Evolutionary conservation across 2,329 filamentous ascomycete species (phyloP), one percentile per base, ranked within the genome.

Genomic region (Saccharata proteae): DNA sequence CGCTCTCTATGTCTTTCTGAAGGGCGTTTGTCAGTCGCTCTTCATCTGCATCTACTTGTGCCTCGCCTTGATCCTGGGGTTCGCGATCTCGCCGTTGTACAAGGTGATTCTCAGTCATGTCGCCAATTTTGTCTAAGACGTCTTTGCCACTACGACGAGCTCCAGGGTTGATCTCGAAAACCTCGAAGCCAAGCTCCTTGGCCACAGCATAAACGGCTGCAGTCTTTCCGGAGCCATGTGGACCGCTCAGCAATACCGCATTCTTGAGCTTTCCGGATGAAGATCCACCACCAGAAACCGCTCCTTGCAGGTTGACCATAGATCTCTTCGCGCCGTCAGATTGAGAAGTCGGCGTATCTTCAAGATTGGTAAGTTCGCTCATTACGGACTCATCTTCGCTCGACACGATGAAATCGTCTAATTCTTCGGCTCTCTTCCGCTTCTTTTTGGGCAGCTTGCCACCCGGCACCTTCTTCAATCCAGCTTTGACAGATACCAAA

Each of bases 31-130:
- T 47, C 12, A 55, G 46, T 1, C 42, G 45, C 25, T 51, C 52
- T 3, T 48, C 43, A 11, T 62, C 58, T 19, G 55, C 54, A 15
- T 57, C 49, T 3, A 33, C 39, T 1, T 43, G 42, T 6, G 34
- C 27, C 4, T 34, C 11, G 9, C 35, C 38, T 3, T 29, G 12
- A 6, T 32, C 6, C 4, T 40, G 34, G 16, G 40, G 29, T 21
- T 42, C 39, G 9, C 37, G 28, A 42, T 52, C 27, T 45, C 52
- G 38, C 34, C 51, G 65, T 40, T 76, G 74, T 13, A 98, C 88
- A 2, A 93, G 68, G 54, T 98, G 90, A 45, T 98, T 96, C 38
- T 78, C 77, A 4, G 85, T 90, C 88, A 98, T 96, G 55, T 98
- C 85, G 23, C 90, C 92, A 26, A 98, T 83, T 43, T 73, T 82